phyloP scores from a whole-genome alignment of 148 eudicot species.

The Fagopyrum tataricum region DNA sequence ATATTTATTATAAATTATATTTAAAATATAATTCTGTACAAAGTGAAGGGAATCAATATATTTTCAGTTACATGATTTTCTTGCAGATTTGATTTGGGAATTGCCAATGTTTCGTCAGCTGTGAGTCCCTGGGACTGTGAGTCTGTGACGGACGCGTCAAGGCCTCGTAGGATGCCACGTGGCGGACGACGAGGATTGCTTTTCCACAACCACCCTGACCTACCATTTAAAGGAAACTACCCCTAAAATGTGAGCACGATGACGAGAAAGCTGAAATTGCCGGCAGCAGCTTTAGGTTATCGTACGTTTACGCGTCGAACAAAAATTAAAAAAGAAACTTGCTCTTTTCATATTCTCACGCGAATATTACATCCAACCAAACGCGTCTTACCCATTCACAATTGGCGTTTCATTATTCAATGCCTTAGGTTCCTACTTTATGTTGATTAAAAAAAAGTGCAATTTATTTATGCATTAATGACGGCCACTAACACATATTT shows the following conservation, averaged over 20 bases:
- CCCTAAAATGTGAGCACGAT: neutral
- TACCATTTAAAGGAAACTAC: neutral
- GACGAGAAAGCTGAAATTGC: neutral
- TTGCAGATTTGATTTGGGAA: neutral
- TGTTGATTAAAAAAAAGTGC: too few species aligned
- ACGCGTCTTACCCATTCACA: neutral
- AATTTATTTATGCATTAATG: too few species aligned
- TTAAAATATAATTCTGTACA: too few species aligned
- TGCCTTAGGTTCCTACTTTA: neutral
- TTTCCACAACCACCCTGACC: neutral
- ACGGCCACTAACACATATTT: too few species aligned
- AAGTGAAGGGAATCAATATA: too few species aligned
- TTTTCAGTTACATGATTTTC: neutral
- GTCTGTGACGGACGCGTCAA: neutral
- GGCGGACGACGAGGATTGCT: neutral
- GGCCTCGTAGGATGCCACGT: neutral
- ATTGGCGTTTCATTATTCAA: neutral
- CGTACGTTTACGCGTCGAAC: neutral
- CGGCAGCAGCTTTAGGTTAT: neutral
- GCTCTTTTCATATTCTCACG: neutral
- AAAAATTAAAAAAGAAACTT: neutral
- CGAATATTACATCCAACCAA: constrained; percentile 2
- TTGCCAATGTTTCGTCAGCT: neutral
- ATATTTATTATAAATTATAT: too few species aligned
- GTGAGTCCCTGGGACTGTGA: too few species aligned